phyloP scores from a whole-genome alignment of 768 basidiomycete species.

The Tulasnella sp. region DNA sequence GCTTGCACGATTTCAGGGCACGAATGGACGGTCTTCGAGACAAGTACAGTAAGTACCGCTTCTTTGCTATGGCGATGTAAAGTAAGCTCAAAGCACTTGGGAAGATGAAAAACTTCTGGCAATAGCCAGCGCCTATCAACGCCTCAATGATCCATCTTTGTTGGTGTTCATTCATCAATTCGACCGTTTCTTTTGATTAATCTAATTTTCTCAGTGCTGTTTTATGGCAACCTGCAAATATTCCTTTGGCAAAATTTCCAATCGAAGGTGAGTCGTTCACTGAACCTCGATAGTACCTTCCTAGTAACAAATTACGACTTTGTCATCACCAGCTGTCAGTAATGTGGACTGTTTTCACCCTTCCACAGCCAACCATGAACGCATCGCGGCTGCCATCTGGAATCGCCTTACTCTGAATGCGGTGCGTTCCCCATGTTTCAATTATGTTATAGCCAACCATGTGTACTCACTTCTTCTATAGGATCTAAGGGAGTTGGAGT shows the following conservation, averaged over 20 bases:
- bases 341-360: slow-evolving; percentile 19
- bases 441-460: neutral
- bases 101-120: slow-evolving; percentile 13
- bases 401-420: slow-evolving; percentile 15
- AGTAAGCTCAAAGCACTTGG: too few relatives aligned
- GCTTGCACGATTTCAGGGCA: too few relatives aligned
- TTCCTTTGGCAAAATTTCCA: slow-evolving; percentile 15
- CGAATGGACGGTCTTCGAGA: slow-evolving; percentile 17
- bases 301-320: neutral
- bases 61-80: neutral
- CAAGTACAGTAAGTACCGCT: slow-evolving; percentile 4
- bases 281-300: neutral
- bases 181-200: neutral
- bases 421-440: neutral
- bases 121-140: slow-evolving; percentile 17
- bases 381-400: slow-evolving; percentile 16
- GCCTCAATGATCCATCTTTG: slow-evolving; percentile 16
- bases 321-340: slow-evolving; percentile 8
- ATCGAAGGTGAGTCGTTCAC: slow-evolving; percentile 12
- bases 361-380: slow-evolving; percentile 14
- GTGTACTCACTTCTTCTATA: neutral
- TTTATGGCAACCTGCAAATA: slow-evolving; percentile 16
- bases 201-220: slow-evolving; percentile 9
- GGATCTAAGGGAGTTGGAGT: slow-evolving; percentile 1
- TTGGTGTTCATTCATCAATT: too few relatives aligned